Conservation (phyloP, 2,329 filamentous ascomycete genomes). For the Ophiocordyceps sinensis region DNA sequence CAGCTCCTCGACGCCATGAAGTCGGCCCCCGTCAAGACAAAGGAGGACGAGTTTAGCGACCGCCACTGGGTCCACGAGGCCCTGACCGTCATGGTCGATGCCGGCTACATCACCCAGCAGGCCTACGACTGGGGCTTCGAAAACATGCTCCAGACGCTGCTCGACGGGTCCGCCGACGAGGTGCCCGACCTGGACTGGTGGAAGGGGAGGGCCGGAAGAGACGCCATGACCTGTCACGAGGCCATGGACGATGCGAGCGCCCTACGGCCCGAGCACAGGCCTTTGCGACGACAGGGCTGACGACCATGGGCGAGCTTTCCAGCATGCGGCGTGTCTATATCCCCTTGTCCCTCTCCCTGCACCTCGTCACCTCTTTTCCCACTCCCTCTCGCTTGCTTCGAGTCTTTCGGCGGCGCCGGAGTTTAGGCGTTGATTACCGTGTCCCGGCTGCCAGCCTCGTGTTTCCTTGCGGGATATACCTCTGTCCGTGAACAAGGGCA, state of each 20-base stretch:
- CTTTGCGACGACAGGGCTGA: neutral
- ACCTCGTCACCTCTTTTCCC: neutral
- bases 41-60: conserved; percentile 5
- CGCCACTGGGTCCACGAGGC: conserved; percentile 6
- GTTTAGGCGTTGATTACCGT: neutral
- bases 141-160: conserved; percentile 5
- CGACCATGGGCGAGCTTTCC: neutral
- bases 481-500: neutral
- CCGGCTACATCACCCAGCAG: conserved; percentile 2
- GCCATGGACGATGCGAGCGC: no score
- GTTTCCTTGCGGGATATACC: neutral
- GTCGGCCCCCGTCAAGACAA: conserved; percentile 3
- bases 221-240: no score
- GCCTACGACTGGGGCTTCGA: conserved; percentile 5
- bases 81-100: conserved; percentile 1
- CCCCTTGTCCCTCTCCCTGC: neutral
- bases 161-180: conserved; percentile 7
- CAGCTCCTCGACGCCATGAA: conserved; percentile 1
- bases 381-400: neutral
- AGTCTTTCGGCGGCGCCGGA: neutral
- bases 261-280: neutral
- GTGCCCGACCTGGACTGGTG: conserved; percentile 2
- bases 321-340: neutral
- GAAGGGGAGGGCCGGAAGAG: neutral
- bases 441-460: neutral